Evolutionary conservation across 2,329 filamentous ascomycete species (phyloP), one percentile per base, ranked within the genome.

Genomic region (Arthroderma sp.): DNA sequence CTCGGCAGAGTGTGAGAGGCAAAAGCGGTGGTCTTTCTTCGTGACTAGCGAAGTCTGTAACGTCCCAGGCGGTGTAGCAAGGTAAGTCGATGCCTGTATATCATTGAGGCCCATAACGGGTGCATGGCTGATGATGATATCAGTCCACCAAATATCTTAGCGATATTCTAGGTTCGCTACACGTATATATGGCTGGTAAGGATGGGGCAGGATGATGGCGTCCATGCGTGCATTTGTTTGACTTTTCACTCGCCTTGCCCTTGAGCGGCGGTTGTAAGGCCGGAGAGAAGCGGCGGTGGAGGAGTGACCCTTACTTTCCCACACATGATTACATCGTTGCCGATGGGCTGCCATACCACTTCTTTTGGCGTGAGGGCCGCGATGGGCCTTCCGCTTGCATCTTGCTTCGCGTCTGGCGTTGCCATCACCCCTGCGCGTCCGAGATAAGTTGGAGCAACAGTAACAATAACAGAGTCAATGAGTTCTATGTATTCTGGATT

Each of bases 371-470:
- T 78, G 10, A 81, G 77, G 1, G 78, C 79, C 5, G 81, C 71
- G 40, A 75, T 62, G 4, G 73, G 71, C 38, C 66, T 65, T 3
- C 74, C 77, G 11, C 70, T 59, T 2, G 64, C 61, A 45, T 72
- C 71, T 2, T 61, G 55, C 36, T 71, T 73, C 31, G 77, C 70
- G 15, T 76, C 69, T 1, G 88, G 89, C 39, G 78, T 81, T 2
- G 94, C 85, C 7, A 79, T 72, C 6, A 95, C 84, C 5, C 86
- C 86, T 2, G 84, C 85, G 48, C 75, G 72, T 1, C 89, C 89
- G n/a, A 96, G 71, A 77, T 86, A 96, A 0, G 80, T 85, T 6
- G 89, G 89, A 3, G 89, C 87, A 56, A 95, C 79, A 0, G 89
- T 95, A 47, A 95, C 73, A 54, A 96, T 83, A 40, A 94, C 80